Conservation (phyloP, 805 yeast genomes). For the Ogataea pilisensis region DNA sequence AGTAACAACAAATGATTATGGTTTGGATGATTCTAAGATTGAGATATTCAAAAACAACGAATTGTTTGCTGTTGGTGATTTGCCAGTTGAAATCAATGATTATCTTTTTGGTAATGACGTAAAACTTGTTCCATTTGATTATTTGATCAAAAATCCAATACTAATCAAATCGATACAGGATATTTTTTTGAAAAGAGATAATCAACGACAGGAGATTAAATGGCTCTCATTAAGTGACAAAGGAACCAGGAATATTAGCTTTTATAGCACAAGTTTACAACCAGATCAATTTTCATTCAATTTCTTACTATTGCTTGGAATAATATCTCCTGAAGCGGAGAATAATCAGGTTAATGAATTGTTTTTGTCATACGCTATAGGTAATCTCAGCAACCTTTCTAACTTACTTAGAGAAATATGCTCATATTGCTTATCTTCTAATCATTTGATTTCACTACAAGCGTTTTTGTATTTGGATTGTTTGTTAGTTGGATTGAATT, state of each 20-base stretch:
- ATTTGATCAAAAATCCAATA: constrained; percentile 1
- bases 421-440: constrained; percentile 8
- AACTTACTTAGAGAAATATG: constrained; percentile 8
- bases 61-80: constrained; percentile 11
- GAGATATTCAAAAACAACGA: constrained; percentile 6
- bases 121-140: constrained; percentile 7
- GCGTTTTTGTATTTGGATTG: constrained; percentile 12
- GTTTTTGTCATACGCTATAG: constrained; percentile 14
- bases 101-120: constrained; percentile 7
- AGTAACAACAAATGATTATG: neutral
- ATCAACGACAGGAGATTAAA: neutral
- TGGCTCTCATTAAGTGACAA: constrained; percentile 10
- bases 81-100: constrained; percentile 3
- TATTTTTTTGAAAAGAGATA: neutral
- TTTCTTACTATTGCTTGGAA: constrained; percentile 6
- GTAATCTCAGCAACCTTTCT: constrained; percentile 7
- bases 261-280: constrained; percentile 6
- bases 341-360: constrained; percentile 3
- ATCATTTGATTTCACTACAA: constrained; percentile 1
- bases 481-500: constrained; percentile 12
- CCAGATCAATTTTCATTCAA: constrained; percentile 7
- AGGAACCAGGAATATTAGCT: constrained; percentile 2
- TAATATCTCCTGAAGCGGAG: neutral
- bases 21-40: neutral
- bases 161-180: neutral